A percentile compares a stretch with the other conserved stretches of the same genome.
Conservation (phyloP, 352 stramenopile species). For the Aphanomyces cochlioides region DNA sequence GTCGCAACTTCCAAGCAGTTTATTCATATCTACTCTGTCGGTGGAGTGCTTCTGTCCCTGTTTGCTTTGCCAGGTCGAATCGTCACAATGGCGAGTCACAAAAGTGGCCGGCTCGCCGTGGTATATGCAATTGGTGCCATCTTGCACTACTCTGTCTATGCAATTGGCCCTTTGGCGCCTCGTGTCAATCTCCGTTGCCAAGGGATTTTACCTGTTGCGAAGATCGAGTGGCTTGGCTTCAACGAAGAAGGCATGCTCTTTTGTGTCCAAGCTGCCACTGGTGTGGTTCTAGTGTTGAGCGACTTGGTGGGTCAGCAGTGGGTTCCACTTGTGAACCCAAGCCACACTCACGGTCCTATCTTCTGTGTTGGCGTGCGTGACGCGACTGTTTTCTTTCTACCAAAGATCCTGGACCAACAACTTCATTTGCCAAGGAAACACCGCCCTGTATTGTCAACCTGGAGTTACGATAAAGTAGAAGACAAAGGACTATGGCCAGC, state of each 20-base stretch:
- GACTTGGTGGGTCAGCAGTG: constrained; percentile 55
- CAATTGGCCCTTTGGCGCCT: background rate
- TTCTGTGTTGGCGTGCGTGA: constrained; percentile 7
- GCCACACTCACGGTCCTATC: constrained; percentile 6
- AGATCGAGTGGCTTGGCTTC: constrained; percentile 68
- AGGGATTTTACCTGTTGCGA: constrained; percentile 56
- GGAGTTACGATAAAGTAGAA: constrained; percentile 13
- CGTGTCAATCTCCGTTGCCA: constrained; percentile 48
- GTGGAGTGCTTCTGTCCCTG: constrained; percentile 58
- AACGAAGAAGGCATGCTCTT: constrained; percentile 72
- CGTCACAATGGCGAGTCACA: constrained; percentile 64
- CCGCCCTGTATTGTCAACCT: constrained; percentile 63
- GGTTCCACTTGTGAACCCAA: constrained; percentile 52
- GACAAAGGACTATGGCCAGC: constrained; percentile 56
- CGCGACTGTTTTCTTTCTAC: constrained; percentile 6
- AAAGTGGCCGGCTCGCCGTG: constrained; percentile 50
- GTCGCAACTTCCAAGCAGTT: constrained; percentile 68
- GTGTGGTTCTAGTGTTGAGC: constrained; percentile 58
- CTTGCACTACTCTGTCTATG: constrained; percentile 32
- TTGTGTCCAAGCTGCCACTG: constrained; percentile 56
- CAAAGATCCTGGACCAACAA: background rate
- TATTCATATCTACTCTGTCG: constrained; percentile 68
- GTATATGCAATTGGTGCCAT: constrained; percentile 48
- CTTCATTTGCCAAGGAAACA: constrained; percentile 54
- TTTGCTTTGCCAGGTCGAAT: constrained; percentile 59